These are phyloP conservation scores for Xylariaceae sp. DNA, from an alignment of 2,329 filamentous ascomycete species.

Conservation along the genomic window DNA sequence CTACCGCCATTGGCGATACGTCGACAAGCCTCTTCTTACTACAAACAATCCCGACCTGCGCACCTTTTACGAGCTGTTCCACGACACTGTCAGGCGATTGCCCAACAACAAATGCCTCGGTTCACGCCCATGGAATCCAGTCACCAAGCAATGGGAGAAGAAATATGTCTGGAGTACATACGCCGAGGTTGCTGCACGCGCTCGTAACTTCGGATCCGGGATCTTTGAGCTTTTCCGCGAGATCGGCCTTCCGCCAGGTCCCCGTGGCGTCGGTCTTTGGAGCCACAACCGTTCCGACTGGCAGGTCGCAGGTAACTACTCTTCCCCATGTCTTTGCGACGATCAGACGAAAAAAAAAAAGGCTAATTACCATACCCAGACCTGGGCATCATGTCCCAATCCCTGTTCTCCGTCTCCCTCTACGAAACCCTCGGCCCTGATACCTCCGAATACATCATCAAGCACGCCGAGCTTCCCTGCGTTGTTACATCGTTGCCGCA, in stretches of 20 bases:
- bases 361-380: conserved; percentile 47
- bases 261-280: conserved; percentile 78
- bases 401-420: conserved; percentile 84
- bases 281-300: conserved; percentile 84
- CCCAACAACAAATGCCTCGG: conserved; percentile 74
- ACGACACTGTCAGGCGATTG: conserved; percentile 57
- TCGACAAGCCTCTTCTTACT: conserved; percentile 65
- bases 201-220: conserved; percentile 81
- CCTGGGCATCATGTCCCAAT: conserved; percentile 80
- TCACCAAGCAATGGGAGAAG: conserved; percentile 66
- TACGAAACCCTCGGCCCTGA: conserved; percentile 95
- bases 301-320: conserved; percentile 76
- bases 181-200: conserved; percentile 69
- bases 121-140: conserved; percentile 71
- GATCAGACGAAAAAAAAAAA: not conserved
- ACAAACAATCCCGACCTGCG: conserved; percentile 66
- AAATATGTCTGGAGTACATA: conserved; percentile 84
- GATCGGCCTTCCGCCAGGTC: conserved; percentile 60
- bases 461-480: conserved; percentile 73
- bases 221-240: conserved; percentile 76
- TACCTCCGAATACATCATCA: conserved; percentile 91
- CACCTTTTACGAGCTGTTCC: conserved; percentile 79
- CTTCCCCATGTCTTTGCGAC: too few relatives aligned
- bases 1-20: conserved; percentile 80
- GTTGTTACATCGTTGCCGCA: conserved; percentile 78